These are phyloP conservation scores for Talaromyces stipitatus DNA, from an alignment of 495 filamentous ascomycete species.

Conservation along the genomic window DNA sequence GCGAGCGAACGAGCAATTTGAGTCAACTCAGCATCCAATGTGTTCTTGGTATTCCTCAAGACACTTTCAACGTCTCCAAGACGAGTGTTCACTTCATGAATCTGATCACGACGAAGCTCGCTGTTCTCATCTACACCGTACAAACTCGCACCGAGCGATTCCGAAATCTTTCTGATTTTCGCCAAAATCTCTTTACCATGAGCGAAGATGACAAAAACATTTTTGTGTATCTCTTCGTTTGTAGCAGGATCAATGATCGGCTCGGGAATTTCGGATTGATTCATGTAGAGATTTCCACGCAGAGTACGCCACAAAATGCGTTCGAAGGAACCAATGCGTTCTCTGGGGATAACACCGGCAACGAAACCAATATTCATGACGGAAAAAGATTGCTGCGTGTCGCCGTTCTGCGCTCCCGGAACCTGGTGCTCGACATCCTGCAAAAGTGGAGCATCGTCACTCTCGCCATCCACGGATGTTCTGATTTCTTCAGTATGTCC, in stretches of 20 bases:
- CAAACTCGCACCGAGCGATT: constrained; percentile 88
- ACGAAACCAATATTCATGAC: constrained; percentile 99
- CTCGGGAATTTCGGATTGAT: constrained; percentile 95
- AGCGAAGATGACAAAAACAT: constrained; percentile 98
- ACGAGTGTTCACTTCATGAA: constrained; percentile 91
- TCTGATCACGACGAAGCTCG: constrained; percentile 86
- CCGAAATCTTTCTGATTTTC: constrained; percentile 98
- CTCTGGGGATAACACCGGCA: constrained; percentile 90
- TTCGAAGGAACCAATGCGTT: constrained; percentile 91
- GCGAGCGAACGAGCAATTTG: constrained; percentile 85
- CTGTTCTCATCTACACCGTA: constrained; percentile 98
- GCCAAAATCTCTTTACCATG: constrained; percentile 96
- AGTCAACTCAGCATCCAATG: constrained; percentile 84
- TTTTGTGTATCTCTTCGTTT: constrained; percentile 90
- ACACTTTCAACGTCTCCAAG: constrained; percentile 86
- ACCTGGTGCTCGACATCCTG: constrained; percentile 77
- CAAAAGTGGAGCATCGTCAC: constrained; percentile 69
- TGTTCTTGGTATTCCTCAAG: constrained; percentile 90
- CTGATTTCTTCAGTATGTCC: constrained; percentile 96
- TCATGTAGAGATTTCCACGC: constrained; percentile 99
- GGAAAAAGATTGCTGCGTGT: constrained; percentile 76
- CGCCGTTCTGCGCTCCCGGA: constrained; percentile 52
- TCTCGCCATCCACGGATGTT: constrained; percentile 74
- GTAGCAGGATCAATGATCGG: constrained; percentile 86
- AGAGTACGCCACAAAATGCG: constrained; percentile 94